phyloP scores from a whole-genome alignment of 805 yeast genomes.

The Ogataea trehalophila region DNA sequence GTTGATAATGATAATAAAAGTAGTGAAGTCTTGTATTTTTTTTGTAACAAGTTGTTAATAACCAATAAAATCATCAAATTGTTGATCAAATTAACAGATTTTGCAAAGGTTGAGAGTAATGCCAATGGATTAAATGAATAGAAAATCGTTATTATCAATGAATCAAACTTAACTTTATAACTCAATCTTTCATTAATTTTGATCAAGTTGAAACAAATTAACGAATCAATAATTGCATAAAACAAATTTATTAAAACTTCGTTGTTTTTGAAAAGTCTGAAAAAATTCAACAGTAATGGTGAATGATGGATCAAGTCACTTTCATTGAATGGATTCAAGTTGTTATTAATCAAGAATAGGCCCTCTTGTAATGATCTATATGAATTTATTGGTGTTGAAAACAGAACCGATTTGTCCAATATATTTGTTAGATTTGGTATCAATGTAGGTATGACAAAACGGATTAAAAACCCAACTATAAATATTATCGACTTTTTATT shows the following conservation, averaged over 20 bases:
- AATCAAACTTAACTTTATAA: conserved; percentile 11
- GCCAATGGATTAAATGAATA: conserved; percentile 79
- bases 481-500: conserved; percentile 2
- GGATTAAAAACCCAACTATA: conserved; percentile 21
- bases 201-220: conserved; percentile 51
- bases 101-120: conserved; percentile 61
- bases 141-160: conserved; percentile 34
- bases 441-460: conserved; percentile 23
- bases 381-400: conserved; percentile 72
- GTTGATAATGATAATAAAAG: conserved; percentile 56
- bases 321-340: conserved; percentile 56
- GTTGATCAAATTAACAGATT: conserved; percentile 60
- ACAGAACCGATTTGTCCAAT: conserved; percentile 50
- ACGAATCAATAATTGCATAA: conserved; percentile 56
- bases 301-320: conserved; percentile 89
- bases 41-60: conserved; percentile 39
- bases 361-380: conserved; percentile 64
- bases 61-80: conserved; percentile 51
- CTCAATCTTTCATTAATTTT: conserved; percentile 40
- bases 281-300: conserved; percentile 58
- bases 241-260: conserved; percentile 32
- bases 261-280: conserved; percentile 34
- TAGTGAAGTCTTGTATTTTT: conserved; percentile 40
- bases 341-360: conserved; percentile 51
- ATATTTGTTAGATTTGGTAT: conserved; percentile 28